Evolutionary conservation across 228 moss, liverwort and hornwort genomes (phyloP).

Genomic region (Sphagnum magellanicum): DNA sequence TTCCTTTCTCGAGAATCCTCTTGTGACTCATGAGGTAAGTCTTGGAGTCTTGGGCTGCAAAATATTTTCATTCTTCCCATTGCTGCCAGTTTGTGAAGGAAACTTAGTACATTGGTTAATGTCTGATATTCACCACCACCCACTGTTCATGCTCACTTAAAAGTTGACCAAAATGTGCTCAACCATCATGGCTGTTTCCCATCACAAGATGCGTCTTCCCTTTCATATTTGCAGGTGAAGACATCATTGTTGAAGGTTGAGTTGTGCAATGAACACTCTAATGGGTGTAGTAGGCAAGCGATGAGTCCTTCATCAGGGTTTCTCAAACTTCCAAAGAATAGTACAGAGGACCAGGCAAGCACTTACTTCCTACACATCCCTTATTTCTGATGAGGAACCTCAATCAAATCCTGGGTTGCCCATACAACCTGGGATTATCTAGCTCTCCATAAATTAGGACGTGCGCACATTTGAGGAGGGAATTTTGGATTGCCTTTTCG

Average conservation of each 20-base stretch:
- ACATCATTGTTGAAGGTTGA: constrained; percentile 62
- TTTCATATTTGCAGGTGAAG: constrained; percentile 40
- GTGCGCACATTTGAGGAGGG: no score
- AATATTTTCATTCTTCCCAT: no score
- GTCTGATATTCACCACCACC: no score
- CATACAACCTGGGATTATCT: no score
- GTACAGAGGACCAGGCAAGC: constrained; percentile 67
- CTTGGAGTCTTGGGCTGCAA: no score
- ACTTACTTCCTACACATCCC: neutral
- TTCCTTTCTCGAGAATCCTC: constrained; percentile 78
- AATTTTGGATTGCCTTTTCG: no score
- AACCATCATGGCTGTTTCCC: neutral
- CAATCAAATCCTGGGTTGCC: neutral
- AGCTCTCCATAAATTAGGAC: no score
- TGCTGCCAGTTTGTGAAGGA: no score
- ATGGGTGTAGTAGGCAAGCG: constrained; percentile 23
- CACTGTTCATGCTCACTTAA: neutral
- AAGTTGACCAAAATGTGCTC: neutral
- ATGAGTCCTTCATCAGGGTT: constrained; percentile 25
- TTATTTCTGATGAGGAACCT: neutral
- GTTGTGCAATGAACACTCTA: constrained; percentile 34
- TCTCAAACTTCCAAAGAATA: constrained; percentile 55
- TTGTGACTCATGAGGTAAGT: constrained; percentile 52
- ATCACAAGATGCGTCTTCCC: neutral
- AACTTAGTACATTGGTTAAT: neutral